Percentiles rank a stretch among this genome's conserved stretches.
These are phyloP conservation scores for Sporothrix brunneoviolacea DNA, from an alignment of 2,329 filamentous ascomycete species.

Conservation along the genomic window DNA sequence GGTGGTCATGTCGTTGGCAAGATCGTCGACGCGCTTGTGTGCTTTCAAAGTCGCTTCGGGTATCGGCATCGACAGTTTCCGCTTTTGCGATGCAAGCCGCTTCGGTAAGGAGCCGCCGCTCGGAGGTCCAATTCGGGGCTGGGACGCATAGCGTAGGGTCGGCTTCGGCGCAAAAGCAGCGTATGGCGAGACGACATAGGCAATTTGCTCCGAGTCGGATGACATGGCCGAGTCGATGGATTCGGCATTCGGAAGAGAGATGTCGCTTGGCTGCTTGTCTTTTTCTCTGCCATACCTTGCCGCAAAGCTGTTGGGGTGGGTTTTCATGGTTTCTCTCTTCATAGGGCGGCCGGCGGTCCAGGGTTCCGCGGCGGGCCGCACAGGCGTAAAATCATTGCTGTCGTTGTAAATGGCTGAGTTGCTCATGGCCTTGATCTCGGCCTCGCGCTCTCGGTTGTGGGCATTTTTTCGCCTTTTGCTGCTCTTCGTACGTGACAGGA, in stretches of 20 bases:
- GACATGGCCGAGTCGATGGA: slow-evolving; percentile 74
- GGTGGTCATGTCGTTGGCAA: slow-evolving; percentile 82
- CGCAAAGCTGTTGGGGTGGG: slow-evolving; percentile 37
- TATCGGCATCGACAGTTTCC: slow-evolving; percentile 47
- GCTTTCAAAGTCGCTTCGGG: slow-evolving; percentile 55
- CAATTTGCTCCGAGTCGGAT: slow-evolving; percentile 63
- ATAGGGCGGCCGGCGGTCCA: slow-evolving; percentile 53
- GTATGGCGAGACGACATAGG: slow-evolving; percentile 74
- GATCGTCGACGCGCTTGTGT: slow-evolving; percentile 57
- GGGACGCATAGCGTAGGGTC: slow-evolving; percentile 66
- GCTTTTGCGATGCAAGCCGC: slow-evolving; percentile 44
- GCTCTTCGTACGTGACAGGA: slow-evolving; percentile 59
- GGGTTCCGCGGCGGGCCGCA: slow-evolving; percentile 54
- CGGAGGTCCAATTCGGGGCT: slow-evolving; percentile 50
- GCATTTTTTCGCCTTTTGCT: slow-evolving; percentile 69
- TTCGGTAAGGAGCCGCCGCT: slow-evolving; percentile 38
- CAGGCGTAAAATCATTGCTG: slow-evolving; percentile 48
- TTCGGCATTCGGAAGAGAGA: slow-evolving; percentile 66
- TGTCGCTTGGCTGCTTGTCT: slow-evolving; percentile 60
- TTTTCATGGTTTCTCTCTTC: slow-evolving; percentile 60
- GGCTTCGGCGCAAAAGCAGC: slow-evolving; percentile 81
- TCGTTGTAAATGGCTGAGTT: slow-evolving; percentile 26
- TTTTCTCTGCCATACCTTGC: slow-evolving; percentile 29
- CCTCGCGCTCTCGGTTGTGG: slow-evolving; percentile 70
- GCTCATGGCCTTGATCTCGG: slow-evolving; percentile 82